Conservation (phyloP, 306 rosid genomes). For the Rosa persica region DNA sequence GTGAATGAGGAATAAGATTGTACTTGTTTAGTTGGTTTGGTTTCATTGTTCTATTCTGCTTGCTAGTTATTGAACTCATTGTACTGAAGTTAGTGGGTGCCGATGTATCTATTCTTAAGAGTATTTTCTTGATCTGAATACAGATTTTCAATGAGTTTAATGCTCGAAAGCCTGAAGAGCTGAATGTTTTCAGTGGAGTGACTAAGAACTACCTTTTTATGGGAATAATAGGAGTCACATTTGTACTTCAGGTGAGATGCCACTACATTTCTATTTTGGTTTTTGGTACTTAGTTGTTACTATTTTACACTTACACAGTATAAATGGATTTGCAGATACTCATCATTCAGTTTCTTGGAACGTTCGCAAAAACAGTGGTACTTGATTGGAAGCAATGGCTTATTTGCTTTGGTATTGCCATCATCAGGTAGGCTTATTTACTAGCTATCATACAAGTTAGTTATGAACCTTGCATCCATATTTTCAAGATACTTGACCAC, state of each 20-base stretch:
- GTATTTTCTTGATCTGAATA: not conserved
- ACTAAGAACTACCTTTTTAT: conserved; percentile 69
- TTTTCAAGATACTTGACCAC: not conserved
- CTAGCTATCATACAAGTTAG: not conserved
- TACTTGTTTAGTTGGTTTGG: not conserved
- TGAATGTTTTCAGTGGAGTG: conserved; percentile 77
- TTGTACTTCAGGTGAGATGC: conserved; percentile 70
- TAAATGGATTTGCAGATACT: conserved; percentile 48
- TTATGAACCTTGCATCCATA: not conserved
- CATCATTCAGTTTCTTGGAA: conserved; percentile 81
- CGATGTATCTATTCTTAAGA: not conserved
- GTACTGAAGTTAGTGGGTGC: not conserved
- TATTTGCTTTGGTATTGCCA: conserved; percentile 48
- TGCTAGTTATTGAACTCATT: not conserved
- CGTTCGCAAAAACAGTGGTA: conserved; percentile 60
- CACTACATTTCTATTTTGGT: conserved; percentile 1
- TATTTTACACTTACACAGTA: not conserved
- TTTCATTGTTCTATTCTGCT: not conserved
- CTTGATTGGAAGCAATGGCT: conserved; percentile 73
- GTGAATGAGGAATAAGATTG: not conserved
- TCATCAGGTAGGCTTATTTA: conserved; percentile 48
- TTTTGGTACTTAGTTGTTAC: not conserved
- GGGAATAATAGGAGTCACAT: conserved; percentile 67
- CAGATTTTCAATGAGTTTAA: conserved; percentile 95
- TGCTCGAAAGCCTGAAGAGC: conserved; percentile 87